Evolutionary conservation across 106 monocot genomes (phyloP), one percentile per base, ranked within the genome.

Genomic region (Acorus calamus): DNA sequence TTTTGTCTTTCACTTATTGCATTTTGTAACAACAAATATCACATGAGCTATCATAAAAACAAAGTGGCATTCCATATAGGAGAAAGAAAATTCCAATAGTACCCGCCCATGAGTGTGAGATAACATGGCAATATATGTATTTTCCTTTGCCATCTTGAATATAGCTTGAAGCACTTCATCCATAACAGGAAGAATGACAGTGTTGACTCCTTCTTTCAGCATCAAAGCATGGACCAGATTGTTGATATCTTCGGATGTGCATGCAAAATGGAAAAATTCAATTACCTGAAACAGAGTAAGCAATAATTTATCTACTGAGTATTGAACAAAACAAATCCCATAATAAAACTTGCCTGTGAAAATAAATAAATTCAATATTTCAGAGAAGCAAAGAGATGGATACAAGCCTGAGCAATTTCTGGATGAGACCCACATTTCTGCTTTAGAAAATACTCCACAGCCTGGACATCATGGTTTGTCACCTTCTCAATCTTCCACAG

Each of bases 81-180:
- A n/a, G n/a, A n/a, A n/a, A n/a, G n/a, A n/a, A n/a, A n/a, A n/a
- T n/a, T n/a, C n/a, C n/a, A n/a, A n/a, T n/a, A n/a, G n/a, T 96
- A 92, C 98, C 98, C 92, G 98, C 4, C 98, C 98, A 86, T 92
- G 92, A 70, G 98, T 98, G 50, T 83, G 98, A 49, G 98, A 85
- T 72, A 92, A 64, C 98, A 98, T 92, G 47, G 98, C 74, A 28
- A 92, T 69, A 28, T 61, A 51, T 2, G 92, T 76, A 77, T 83
- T 83, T 69, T 85, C 71, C 50, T 84, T 85, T 56, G 98, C 85
- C 83, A 92, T 74, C 49, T 46, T 68, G 55, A 71, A 77, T 68
- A 98, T 79, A 43, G 78, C 64, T 77, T 81, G 70, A 69, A 77
- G 74, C 42, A 92, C 58, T 50, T 98, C 85, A 44, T 73, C 50